phyloP scores from a whole-genome alignment of 257 asterid genomes.

The Plantago ovata region DNA sequence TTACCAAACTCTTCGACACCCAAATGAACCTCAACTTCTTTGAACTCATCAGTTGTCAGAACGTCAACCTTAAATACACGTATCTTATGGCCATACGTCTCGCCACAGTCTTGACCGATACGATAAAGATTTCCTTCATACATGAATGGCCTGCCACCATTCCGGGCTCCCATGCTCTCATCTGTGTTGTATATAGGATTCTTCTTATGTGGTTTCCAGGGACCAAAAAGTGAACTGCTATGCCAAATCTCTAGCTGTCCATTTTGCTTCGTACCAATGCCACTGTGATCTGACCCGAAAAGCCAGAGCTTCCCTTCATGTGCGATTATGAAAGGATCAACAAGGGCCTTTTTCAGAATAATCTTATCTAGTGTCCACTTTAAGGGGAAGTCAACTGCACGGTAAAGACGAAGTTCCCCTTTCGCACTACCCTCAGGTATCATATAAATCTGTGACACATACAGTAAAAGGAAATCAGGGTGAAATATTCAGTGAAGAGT shows the following conservation, averaged over 20 bases:
- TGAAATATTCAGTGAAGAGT: neutral
- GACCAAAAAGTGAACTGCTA: slow-evolving; percentile 79
- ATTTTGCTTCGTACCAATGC: slow-evolving; percentile 61
- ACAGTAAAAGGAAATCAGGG: slow-evolving; percentile 2
- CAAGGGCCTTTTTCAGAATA: slow-evolving; percentile 64
- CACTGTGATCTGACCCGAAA: slow-evolving; percentile 89
- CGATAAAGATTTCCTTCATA: slow-evolving; percentile 70
- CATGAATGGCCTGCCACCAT: slow-evolving; percentile 89
- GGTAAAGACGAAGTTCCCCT: slow-evolving; percentile 94
- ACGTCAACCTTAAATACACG: slow-evolving; percentile 62
- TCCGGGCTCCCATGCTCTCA: slow-evolving; percentile 82
- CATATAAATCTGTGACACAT: slow-evolving; percentile 68
- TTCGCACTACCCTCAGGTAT: slow-evolving; percentile 88
- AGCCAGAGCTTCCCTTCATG: slow-evolving; percentile 81
- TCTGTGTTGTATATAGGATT: slow-evolving; percentile 75
- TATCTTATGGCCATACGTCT: slow-evolving; percentile 61
- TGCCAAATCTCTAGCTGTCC: slow-evolving; percentile 93
- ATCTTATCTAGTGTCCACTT: slow-evolving; percentile 69
- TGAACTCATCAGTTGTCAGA: slow-evolving; percentile 56
- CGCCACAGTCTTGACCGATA: slow-evolving; percentile 84
- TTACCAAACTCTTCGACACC: slow-evolving; percentile 50
- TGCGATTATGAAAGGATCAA: slow-evolving; percentile 70
- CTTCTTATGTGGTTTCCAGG: slow-evolving; percentile 84
- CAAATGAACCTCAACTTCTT: slow-evolving; percentile 75
- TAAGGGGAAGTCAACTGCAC: slow-evolving; percentile 71